A percentile compares a stretch with the other conserved stretches of the same genome.
phyloP scores from a whole-genome alignment of 257 asterid genomes.

The Przewalskia tangutica region DNA sequence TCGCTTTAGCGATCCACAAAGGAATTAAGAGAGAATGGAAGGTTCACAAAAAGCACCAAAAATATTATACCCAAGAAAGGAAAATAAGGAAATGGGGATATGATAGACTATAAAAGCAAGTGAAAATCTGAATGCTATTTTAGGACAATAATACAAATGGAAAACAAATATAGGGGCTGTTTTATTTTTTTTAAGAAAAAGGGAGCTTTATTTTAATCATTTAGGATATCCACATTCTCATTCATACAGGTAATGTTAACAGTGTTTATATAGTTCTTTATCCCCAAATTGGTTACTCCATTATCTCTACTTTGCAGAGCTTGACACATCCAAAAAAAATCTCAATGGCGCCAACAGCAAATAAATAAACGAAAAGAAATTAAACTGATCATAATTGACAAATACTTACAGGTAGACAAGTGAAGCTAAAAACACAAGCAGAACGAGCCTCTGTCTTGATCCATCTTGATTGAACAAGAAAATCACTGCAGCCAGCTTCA shows the following conservation, averaged over 20 bases:
- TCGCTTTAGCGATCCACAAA: background rate
- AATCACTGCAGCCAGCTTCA: conserved; percentile 85
- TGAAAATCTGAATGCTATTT: background rate
- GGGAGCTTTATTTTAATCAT: background rate
- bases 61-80: background rate
- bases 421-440: conserved; percentile 70
- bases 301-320: background rate
- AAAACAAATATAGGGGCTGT: background rate
- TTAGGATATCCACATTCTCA: background rate
- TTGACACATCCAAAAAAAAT: background rate
- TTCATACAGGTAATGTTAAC: background rate
- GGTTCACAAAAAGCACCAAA: background rate
- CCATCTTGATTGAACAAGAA: conserved; percentile 97
- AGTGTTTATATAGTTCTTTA: background rate
- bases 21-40: background rate
- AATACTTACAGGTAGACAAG: conserved; percentile 77
- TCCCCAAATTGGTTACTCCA: background rate
- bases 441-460: conserved; percentile 72
- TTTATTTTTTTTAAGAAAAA: background rate
- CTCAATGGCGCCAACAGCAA: background rate
- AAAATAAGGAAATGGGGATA: background rate
- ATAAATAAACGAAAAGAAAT: background rate
- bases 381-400: background rate
- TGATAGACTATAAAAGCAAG: background rate
- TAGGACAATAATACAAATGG: background rate